Conservation (phyloP, 208 protist species). For the Entamoeba moshkovskii region DNA sequence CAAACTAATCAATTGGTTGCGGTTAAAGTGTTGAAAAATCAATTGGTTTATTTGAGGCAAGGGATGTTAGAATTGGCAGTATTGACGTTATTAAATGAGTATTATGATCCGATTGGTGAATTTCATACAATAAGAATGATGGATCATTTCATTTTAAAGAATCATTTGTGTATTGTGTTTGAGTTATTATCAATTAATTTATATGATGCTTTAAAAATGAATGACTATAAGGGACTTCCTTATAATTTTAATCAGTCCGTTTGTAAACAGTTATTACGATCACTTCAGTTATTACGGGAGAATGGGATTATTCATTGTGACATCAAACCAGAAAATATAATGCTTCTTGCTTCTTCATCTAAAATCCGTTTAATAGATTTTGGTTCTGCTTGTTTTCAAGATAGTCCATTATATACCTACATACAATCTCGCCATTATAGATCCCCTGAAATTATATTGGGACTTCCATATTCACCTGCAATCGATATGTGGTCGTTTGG, state of each 20-base stretch:
- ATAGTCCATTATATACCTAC: constrained; percentile 63
- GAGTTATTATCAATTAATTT: constrained; percentile 65
- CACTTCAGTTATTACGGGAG: constrained; percentile 7
- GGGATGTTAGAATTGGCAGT: constrained; percentile 32
- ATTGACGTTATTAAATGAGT: constrained; percentile 15
- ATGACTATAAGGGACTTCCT: constrained; percentile 51
- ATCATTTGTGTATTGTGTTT: constrained; percentile 53
- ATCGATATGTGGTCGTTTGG: constrained; percentile 96
- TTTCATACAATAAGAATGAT: constrained; percentile 22
- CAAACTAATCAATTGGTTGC: constrained; percentile 14
- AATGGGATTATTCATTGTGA: constrained; percentile 45
- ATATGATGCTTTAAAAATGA: constrained; percentile 65
- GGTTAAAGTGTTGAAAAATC: constrained; percentile 43
- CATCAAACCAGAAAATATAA: constrained; percentile 58
- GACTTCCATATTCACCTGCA: constrained; percentile 61
- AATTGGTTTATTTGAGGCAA: constrained; percentile 28
- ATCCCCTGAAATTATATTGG: constrained; percentile 84
- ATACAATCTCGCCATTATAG: constrained; percentile 78
- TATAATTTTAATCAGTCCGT: constrained; percentile 37
- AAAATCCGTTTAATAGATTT: constrained; percentile 6
- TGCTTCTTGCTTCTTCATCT: constrained; percentile 17
- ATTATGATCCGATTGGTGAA: neutral
- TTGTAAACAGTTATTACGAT: constrained; percentile 29
- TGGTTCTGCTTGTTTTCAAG: constrained; percentile 40
- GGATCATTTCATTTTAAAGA: constrained; percentile 27